These are phyloP conservation scores for Nicotiana tomentosiformis DNA, from an alignment of 257 asterid genomes.

Conservation along the genomic window DNA sequence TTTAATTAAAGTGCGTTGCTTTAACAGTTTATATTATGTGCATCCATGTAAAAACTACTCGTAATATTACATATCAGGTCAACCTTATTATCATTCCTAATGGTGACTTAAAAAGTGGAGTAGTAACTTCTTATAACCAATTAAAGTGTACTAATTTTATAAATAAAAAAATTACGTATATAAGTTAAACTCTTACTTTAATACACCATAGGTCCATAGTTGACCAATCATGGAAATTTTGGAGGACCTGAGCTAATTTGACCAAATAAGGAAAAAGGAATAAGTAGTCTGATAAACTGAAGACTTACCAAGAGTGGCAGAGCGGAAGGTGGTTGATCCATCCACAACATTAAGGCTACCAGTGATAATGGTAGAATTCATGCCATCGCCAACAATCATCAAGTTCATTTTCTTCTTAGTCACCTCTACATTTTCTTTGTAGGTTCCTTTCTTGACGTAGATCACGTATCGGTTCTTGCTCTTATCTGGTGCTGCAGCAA, in stretches of 20 bases:
- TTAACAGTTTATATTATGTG: not conserved
- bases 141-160: not conserved
- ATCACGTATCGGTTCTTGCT: constrained; percentile 32
- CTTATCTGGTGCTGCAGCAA: constrained; percentile 39
- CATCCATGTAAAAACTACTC: not conserved
- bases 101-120: not conserved
- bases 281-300: not conserved
- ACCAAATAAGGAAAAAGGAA: not conserved
- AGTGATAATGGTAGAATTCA: constrained; percentile 35
- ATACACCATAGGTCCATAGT: not conserved
- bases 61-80: not conserved
- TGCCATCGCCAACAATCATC: constrained; percentile 61
- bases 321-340: constrained; percentile 46
- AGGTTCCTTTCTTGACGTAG: constrained; percentile 41
- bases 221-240: not conserved
- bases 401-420: constrained; percentile 29
- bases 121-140: no score
- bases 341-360: constrained; percentile 40
- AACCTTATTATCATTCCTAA: not conserved
- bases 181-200: not conserved
- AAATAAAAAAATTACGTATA: no score
- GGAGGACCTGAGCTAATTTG: not conserved
- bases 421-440: constrained; percentile 46
- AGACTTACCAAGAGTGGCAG: constrained; percentile 51
- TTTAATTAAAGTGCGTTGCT: no score